Evolutionary conservation across 2,329 filamentous ascomycete genomes (phyloP).

Genomic region (Emmonsiellopsis sp.): DNA sequence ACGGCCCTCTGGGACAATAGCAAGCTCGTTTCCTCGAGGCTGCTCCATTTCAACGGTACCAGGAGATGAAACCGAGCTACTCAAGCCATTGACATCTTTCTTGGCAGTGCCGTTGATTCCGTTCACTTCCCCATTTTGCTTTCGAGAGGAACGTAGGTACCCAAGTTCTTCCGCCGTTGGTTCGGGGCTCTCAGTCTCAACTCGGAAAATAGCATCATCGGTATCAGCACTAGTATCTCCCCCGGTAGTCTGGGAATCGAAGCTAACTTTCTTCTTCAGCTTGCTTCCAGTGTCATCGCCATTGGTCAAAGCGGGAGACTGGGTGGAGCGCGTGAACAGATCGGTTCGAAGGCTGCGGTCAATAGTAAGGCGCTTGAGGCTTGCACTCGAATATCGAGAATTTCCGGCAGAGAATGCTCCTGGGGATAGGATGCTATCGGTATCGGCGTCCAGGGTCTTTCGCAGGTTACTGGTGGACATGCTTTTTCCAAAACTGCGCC

Average conservation of each 20-base stretch:
- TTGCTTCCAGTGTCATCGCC: slow-evolving; percentile 30
- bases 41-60: slow-evolving; percentile 58
- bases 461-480: slow-evolving; percentile 80
- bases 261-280: slow-evolving; percentile 77
- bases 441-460: slow-evolving; percentile 65
- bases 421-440: slow-evolving; percentile 72
- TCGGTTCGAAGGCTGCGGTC: slow-evolving; percentile 71
- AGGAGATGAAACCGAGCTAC: slow-evolving; percentile 3
- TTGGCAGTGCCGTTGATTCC: slow-evolving; percentile 15
- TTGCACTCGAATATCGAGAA: slow-evolving; percentile 56
- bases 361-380: slow-evolving; percentile 85
- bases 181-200: slow-evolving; percentile 41
- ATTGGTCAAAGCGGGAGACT: slow-evolving; percentile 27
- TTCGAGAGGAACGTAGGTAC: slow-evolving; percentile 47
- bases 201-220: slow-evolving; percentile 44
- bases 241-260: slow-evolving; percentile 58
- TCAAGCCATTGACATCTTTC: slow-evolving; percentile 22
- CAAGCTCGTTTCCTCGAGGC: slow-evolving; percentile 63
- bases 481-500: slow-evolving; percentile 71
- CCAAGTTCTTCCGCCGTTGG: slow-evolving; percentile 51
- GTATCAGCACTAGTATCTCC: slow-evolving; percentile 22
- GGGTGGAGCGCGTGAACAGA: slow-evolving; percentile 41
- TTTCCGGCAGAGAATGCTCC: slow-evolving; percentile 69
- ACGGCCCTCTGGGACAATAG: slow-evolving; percentile 60
- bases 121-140: slow-evolving; percentile 36